phyloP scores from a whole-genome alignment of 208 protist genomes.

The Leishmania braziliensis region DNA sequence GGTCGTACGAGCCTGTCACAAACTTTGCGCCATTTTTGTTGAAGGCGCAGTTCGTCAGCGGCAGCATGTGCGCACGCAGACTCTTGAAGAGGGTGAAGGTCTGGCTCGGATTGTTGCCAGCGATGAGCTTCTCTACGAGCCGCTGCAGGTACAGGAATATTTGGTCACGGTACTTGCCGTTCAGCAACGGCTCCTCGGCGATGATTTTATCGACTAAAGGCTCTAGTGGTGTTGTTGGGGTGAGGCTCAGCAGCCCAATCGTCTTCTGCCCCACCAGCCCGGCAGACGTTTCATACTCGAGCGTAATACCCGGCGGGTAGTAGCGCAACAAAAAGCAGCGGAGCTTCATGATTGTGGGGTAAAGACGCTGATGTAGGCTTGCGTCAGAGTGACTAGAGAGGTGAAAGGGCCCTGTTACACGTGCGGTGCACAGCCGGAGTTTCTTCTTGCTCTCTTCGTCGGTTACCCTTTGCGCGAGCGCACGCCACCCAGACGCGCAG shows the following conservation, averaged over 20 bases:
- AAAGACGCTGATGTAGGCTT: background rate
- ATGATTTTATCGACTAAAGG: conserved; percentile 86
- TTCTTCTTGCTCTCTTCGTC: background rate
- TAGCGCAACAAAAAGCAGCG: conserved; percentile 95
- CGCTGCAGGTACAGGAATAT: conserved; percentile 85
- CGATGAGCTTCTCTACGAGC: conserved; percentile 87
- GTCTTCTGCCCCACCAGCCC: conserved; percentile 86
- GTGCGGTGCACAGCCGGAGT: background rate
- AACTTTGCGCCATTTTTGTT: conserved; percentile 96
- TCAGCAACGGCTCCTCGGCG: conserved; percentile 89
- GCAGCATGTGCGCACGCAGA: conserved; percentile 95
- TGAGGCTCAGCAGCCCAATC: conserved; percentile 92
- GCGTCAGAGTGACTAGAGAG: background rate
- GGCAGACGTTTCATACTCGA: conserved; percentile 90
- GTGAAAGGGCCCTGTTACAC: background rate
- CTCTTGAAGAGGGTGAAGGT: conserved; percentile 95
- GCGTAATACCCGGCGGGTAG: conserved; percentile 94
- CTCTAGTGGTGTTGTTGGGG: conserved; percentile 83
- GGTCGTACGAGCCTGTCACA: conserved; percentile 95
- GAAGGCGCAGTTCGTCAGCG: conserved; percentile 97
- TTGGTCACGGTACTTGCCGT: conserved; percentile 69
- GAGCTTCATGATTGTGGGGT: conserved; percentile 76
- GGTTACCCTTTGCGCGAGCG: background rate
- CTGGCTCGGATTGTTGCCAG: conserved; percentile 68
- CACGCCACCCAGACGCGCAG: too few relatives aligned